These are phyloP conservation scores for Nicotiana noctiflora DNA, from an alignment of 257 asterid species.

Conservation along the genomic window DNA sequence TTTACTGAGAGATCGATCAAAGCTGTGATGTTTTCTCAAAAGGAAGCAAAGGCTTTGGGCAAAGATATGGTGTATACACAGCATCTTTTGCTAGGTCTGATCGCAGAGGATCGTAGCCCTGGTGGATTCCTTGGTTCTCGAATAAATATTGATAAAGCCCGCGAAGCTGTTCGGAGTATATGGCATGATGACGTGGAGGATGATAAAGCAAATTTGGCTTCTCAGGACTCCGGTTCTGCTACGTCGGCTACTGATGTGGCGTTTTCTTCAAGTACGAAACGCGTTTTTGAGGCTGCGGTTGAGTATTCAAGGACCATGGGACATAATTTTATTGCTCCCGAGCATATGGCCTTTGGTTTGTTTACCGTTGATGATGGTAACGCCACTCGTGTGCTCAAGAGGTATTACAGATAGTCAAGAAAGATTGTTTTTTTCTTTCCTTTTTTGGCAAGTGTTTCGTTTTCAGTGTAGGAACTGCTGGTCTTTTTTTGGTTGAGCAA, in stretches of 20 bases:
- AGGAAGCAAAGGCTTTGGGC: conserved; percentile 77
- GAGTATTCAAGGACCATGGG: conserved; percentile 92
- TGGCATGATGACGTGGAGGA: conserved; percentile 37
- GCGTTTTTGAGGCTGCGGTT: conserved; percentile 92
- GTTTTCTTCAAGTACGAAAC: conserved; percentile 59
- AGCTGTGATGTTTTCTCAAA: conserved; percentile 83
- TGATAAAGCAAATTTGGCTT: conserved; percentile 5
- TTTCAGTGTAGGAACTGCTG: background rate
- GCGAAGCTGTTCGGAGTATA: conserved; percentile 66
- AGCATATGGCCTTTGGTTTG: conserved; percentile 87
- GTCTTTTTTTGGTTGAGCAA: background rate
- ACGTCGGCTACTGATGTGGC: conserved; percentile 78
- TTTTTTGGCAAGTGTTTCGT: background rate
- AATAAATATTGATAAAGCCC: conserved; percentile 55
- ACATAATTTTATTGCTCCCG: conserved; percentile 82
- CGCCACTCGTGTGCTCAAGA: conserved; percentile 67
- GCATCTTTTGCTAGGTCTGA: conserved; percentile 80
- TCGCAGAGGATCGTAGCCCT: conserved; percentile 85
- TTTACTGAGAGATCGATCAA: conserved; percentile 91
- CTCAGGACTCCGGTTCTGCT: conserved; percentile 26
- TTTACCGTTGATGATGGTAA: conserved; percentile 88
- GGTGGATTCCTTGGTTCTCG: conserved; percentile 82
- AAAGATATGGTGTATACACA: conserved; percentile 66
- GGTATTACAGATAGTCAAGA: conserved; percentile 30
- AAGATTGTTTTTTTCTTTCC: background rate